phyloP scores from a whole-genome alignment of 192 early-diverging fungal species.

The Phycomyces nitens region DNA sequence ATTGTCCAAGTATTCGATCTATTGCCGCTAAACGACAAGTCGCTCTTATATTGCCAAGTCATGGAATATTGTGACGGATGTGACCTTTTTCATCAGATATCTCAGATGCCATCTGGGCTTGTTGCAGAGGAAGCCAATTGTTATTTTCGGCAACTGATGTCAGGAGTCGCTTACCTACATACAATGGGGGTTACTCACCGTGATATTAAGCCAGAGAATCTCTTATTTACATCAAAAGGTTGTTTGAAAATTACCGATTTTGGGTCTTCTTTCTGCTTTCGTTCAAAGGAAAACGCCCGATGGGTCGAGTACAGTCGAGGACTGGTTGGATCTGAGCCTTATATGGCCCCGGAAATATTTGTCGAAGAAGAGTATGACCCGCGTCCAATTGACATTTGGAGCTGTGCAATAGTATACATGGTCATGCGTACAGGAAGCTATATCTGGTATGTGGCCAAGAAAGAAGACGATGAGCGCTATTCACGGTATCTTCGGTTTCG shows the following conservation, averaged over 20 bases:
- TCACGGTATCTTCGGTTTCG: conserved; percentile 14
- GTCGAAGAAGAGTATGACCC: conserved; percentile 81
- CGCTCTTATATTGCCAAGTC: conserved; percentile 53
- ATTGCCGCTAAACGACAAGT: conserved; percentile 59
- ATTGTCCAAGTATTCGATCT: conserved; percentile 77
- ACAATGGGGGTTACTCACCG: conserved; percentile 90
- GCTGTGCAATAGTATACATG: conserved; percentile 74
- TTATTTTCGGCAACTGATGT: conserved; percentile 89
- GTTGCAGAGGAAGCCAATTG: conserved; percentile 53
- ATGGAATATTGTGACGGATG: conserved; percentile 86
- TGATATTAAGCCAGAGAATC: conserved; percentile 80
- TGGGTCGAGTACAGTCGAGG: conserved; percentile 11
- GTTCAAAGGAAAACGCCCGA: conserved; percentile 24
- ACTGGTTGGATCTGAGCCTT: conserved; percentile 87
- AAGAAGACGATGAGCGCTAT: conserved; percentile 5
- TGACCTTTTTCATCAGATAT: conserved; percentile 68
- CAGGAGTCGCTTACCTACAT: conserved; percentile 88
- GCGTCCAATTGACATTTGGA: conserved; percentile 87
- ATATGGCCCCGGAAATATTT: conserved; percentile 93
- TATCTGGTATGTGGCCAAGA: conserved; percentile 20
- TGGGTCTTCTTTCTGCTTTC: conserved; percentile 91
- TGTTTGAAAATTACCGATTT: conserved; percentile 96
- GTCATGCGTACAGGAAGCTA: conserved; percentile 9
- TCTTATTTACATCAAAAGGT: conserved; percentile 73
- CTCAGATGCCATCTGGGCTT: conserved; percentile 53